Evolutionary conservation across 345 rosid species (phyloP), one percentile per base, ranked within the genome.

Genomic region (Citrus hindsii): DNA sequence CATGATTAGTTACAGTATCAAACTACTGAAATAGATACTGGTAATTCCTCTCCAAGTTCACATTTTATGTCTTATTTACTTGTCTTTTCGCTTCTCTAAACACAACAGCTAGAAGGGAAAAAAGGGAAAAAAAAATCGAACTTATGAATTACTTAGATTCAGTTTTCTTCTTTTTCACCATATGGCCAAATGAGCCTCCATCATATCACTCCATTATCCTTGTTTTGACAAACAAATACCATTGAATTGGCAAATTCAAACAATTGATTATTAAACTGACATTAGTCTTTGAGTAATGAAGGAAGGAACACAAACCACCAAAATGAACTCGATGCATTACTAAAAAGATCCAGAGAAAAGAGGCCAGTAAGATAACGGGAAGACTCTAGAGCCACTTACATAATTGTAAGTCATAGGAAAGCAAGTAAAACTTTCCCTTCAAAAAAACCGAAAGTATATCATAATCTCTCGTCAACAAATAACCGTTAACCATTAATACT

Each of bases 1-100:
- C 74, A 75, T 32, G 40, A 83, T 83, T 72, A 77, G 69, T 64
- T 38, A 62, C 32, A 19, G n/a, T 24, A 24, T 25, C 25, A 64
- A 53, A 5, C 51, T 46, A 46, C 51, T 13, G 22, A 53, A 53
- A 53, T 4, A 53, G 7, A 53, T 53, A 16, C 6, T 18, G 32
- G 71, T 27, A 75, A 40, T 62, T 38, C 4, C 27, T 30, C 53
- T 37, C 28, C 53, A 67, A 67, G 19, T 42, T 6, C 30, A 37
- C 42, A 38, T 67, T 59, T n/a, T 59, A 22, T 5, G 40, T 67
- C 71, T n/a, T 32, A 35, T 35, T 35, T 5, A 35, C 37, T 35
- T 66, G 3, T 24, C 22, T 42, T 42, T 42, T 66, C 69, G n/a
- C 25, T 66, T 35, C 48, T 35, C 24, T n/a, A 67, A 22, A 67